Conservation (phyloP, 805 yeast species). For the Candida ficus region DNA sequence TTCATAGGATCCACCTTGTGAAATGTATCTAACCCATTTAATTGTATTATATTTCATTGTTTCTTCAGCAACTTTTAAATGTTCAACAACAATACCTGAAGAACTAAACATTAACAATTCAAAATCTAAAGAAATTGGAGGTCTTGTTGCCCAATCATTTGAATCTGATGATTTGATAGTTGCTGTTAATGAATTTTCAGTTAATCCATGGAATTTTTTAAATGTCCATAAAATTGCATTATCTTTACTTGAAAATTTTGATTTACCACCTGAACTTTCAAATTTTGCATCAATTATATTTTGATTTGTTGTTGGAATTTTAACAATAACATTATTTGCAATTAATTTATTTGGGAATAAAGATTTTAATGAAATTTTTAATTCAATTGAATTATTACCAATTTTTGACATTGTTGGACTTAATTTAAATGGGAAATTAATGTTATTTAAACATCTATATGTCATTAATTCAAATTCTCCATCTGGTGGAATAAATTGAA, state of each 20-base stretch:
- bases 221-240: slow-evolving; percentile 66
- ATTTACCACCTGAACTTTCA: slow-evolving; percentile 55
- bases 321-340: slow-evolving; percentile 60
- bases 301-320: slow-evolving; percentile 61
- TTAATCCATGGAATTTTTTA: slow-evolving; percentile 60
- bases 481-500: slow-evolving; percentile 82
- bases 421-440: slow-evolving; percentile 67
- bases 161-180: slow-evolving; percentile 39
- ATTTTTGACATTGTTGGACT: slow-evolving; percentile 46
- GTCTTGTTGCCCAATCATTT: slow-evolving; percentile 4
- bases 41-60: slow-evolving; percentile 55
- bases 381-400: slow-evolving; percentile 43
- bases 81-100: slow-evolving; percentile 72
- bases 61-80: slow-evolving; percentile 58
- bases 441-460: slow-evolving; percentile 54
- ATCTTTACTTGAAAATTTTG: slow-evolving; percentile 63
- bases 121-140: slow-evolving; percentile 66
- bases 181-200: slow-evolving; percentile 56
- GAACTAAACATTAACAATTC: slow-evolving; percentile 67
- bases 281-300: slow-evolving; percentile 45
- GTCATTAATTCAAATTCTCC: slow-evolving; percentile 81
- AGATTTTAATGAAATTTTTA: slow-evolving; percentile 58
- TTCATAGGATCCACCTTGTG: slow-evolving; percentile 78
- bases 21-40: slow-evolving; percentile 82
- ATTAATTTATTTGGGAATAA: slow-evolving; percentile 50